Base-by-base conservation (phyloP, 1,284 basidiomycete species). In the Farysia itapuensis region DNA sequence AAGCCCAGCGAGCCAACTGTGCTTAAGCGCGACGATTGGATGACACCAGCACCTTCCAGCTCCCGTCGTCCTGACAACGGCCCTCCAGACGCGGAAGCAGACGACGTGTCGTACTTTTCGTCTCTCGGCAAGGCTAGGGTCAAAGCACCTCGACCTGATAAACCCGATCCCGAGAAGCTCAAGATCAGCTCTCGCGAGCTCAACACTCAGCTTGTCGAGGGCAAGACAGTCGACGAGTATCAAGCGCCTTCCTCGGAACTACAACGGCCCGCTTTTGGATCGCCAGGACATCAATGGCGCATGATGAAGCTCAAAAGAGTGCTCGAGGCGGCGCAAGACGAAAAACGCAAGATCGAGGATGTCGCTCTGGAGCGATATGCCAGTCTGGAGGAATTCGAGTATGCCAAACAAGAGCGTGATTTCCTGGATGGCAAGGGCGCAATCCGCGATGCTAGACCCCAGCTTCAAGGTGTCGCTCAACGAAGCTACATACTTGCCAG, bases 241-340 rank as follows among this genome's bases (percentile, higher is more conserved):
- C 80, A 83, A 0, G 77, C 25, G 5, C 54, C 29, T 5, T 12
- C 37, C 4, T 11, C 13, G n/a, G 25, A 19, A 3, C 30, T 26
- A 6, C 20, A 26, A 6, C 36, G 35, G 22, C 82, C 31, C 67
- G 73, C 77, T 20, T 70, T 80, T 36, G 84, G 93, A 2, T 90
- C 89, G 0, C 88, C 92, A 2, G 94, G 94, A 9, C 90, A 89
- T 14, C 86, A 86, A 72, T 98, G 94, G 94, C 85, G 94, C 18
- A 96, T 97, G 93, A 92, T 90, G 86, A 92, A 93, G 74, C 83
- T 98, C 1, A 84, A 86, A 26, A 82, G 89, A 12, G 86, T 91
- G 1, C 91, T 89, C 74, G 93, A 97, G 76, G 84, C 88, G 4
- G 90, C 89, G 0, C 86, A 91, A 54, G 90, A 94, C 70, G 90